Evolutionary conservation across 306 rosid genomes (phyloP).

Genomic region (Castanopsis chinensis): DNA sequence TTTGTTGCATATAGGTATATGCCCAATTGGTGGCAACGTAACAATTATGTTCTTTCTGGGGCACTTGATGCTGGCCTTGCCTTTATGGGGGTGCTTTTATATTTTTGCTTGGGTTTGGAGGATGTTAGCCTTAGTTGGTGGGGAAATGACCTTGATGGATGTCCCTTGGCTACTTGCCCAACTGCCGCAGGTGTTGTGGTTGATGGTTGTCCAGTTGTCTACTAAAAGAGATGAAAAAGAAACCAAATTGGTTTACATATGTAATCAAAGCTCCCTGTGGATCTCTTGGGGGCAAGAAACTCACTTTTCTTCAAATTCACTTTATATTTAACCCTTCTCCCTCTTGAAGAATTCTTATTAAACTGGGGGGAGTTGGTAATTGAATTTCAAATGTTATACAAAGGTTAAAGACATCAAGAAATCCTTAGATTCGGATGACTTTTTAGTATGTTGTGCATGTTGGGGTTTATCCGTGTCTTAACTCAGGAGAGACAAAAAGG

Average conservation of each 20-base stretch:
- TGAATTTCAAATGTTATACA: neutral
- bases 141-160: constrained; percentile 86
- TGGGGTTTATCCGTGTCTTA: no score
- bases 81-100: constrained; percentile 82
- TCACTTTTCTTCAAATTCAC: neutral
- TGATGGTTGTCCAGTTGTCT: constrained; percentile 57
- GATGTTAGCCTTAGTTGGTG: constrained; percentile 62
- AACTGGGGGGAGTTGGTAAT: neutral
- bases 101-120: constrained; percentile 60
- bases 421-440: no score
- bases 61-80: constrained; percentile 92
- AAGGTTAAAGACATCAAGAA: neutral
- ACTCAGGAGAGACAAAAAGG: no score
- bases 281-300: no score
- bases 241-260: neutral
- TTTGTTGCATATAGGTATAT: constrained; percentile 64
- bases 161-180: constrained; percentile 77
- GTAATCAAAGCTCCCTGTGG: no score
- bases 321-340: neutral
- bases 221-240: constrained; percentile 11
- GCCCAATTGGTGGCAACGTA: constrained; percentile 77
- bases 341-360: neutral
- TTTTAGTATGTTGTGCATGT: no score
- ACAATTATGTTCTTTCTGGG: constrained; percentile 83
- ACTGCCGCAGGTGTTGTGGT: constrained; percentile 45